These are phyloP conservation scores for Pythium biforme DNA, from an alignment of 352 stramenopile genomes.

Conservation along the genomic window DNA sequence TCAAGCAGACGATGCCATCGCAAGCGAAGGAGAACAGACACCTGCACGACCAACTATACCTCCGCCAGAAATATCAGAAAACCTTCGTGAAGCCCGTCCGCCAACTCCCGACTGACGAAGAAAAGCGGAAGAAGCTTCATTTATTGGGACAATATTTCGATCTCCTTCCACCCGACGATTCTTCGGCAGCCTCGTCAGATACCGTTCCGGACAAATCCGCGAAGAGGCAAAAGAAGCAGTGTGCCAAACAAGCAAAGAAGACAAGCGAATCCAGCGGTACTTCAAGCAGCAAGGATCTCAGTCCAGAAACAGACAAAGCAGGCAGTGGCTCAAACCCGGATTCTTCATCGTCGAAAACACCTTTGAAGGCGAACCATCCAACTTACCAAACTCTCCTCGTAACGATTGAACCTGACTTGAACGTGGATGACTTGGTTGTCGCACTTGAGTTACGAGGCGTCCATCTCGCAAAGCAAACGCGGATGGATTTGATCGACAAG, in stretches of 20 bases:
- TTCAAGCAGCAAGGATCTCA: not conserved
- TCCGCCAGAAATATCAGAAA: slow-evolving; percentile 50
- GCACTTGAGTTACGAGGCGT: slow-evolving; percentile 64
- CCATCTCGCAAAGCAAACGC: slow-evolving; percentile 56
- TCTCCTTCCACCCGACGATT: slow-evolving; percentile 30
- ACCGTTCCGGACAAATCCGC: not conserved
- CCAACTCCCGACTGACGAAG: slow-evolving; percentile 38
- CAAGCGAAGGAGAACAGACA: slow-evolving; percentile 40
- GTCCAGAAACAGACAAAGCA: not conserved
- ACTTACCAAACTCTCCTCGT: slow-evolving; percentile 46
- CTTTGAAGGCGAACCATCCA: not conserved
- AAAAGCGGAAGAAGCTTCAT: slow-evolving; percentile 39
- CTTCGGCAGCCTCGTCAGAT: not conserved
- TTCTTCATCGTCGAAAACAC: not conserved
- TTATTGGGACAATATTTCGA: slow-evolving; percentile 62
- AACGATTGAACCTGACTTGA: slow-evolving; percentile 62
- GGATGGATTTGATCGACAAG: slow-evolving; percentile 52
- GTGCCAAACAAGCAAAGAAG: not conserved
- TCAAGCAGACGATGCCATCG: slow-evolving; percentile 51
- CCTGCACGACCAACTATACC: slow-evolving; percentile 32
- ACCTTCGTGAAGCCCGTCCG: slow-evolving; percentile 47
- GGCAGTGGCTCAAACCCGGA: not conserved
- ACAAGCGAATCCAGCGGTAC: not conserved
- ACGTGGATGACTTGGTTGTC: slow-evolving; percentile 61
- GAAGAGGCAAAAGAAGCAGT: not conserved